These are phyloP conservation scores for Cardamine resedifolia DNA, from an alignment of 345 rosid species.

Conservation along the genomic window DNA sequence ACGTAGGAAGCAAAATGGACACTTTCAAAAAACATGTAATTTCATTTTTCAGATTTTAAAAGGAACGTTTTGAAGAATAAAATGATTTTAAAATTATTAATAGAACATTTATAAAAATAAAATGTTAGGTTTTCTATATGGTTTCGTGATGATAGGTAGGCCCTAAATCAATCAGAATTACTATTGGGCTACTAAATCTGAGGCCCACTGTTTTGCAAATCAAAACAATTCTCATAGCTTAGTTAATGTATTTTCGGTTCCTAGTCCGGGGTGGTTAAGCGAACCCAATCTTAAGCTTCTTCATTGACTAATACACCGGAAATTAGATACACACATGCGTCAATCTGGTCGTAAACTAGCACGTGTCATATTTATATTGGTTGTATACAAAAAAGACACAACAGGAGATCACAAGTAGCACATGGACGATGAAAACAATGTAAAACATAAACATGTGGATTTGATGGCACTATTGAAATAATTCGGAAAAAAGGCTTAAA, in stretches of 20 bases:
- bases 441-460: constrained; percentile 22
- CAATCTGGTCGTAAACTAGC: fast-evolving
- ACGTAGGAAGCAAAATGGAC: too few species aligned
- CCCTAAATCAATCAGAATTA: too few species aligned
- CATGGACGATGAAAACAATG: constrained; percentile 30
- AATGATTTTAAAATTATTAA: too few species aligned
- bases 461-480: constrained; percentile 7
- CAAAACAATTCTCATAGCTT: neutral
- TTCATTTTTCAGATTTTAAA: too few species aligned
- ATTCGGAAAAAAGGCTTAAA: neutral
- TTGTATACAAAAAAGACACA: neutral
- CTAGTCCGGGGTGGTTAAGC: constrained; percentile 23
- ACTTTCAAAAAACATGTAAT: too few species aligned
- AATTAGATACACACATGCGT: neutral
- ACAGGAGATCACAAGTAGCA: neutral
- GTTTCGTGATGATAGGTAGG: too few species aligned
- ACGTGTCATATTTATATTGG: neutral
- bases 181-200: neutral
- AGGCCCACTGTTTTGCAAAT: neutral
- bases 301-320: neutral
- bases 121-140: too few species aligned
- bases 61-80: too few species aligned
- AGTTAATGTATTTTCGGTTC: neutral
- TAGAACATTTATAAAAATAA: too few species aligned
- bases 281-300: neutral